Conservation (phyloP, 768 basidiomycete species). For the Guyanaporus albipodus region DNA sequence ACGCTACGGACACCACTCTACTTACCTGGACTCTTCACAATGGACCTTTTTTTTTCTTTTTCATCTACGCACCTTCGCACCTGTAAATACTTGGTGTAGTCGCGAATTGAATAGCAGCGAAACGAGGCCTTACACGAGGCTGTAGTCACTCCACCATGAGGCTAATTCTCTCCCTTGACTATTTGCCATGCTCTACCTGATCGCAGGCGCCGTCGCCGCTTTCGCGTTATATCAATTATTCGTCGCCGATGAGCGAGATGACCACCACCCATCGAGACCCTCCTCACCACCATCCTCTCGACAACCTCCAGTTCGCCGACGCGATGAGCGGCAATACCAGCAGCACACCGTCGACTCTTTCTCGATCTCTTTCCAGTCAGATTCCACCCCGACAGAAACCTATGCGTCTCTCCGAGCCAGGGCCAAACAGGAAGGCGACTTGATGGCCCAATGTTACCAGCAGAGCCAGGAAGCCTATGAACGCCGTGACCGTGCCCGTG, state of each 20-base stretch:
- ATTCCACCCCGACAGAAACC: constrained; percentile 19
- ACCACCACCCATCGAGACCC: neutral
- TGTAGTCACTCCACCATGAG: neutral
- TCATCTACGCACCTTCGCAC: constrained; percentile 4
- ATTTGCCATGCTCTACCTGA: constrained; percentile 13
- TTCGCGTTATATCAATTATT: constrained; percentile 10
- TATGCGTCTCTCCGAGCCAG: constrained; percentile 64
- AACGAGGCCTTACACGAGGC: neutral
- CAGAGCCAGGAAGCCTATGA: constrained; percentile 73
- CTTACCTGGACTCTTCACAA: constrained; percentile 1
- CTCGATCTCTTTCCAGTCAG: neutral
- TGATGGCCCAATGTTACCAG: constrained; percentile 62
- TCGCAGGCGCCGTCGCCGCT: constrained; percentile 8
- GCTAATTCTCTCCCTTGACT: neutral
- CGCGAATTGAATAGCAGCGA: constrained; percentile 1
- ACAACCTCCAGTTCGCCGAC: neutral
- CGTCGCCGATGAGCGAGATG: constrained; percentile 7
- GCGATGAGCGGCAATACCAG: constrained; percentile 7
- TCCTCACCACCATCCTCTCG: no score
- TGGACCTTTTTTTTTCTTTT: constrained; percentile 2
- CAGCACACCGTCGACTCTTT: constrained; percentile 1
- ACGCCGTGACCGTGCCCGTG: constrained; percentile 64
- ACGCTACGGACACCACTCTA: constrained; percentile 9
- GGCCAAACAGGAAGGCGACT: constrained; percentile 75
- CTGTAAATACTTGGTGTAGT: constrained; percentile 10